Conservation (phyloP, 2,329 filamentous ascomycete genomes). For the Xylariaceae sp. region DNA sequence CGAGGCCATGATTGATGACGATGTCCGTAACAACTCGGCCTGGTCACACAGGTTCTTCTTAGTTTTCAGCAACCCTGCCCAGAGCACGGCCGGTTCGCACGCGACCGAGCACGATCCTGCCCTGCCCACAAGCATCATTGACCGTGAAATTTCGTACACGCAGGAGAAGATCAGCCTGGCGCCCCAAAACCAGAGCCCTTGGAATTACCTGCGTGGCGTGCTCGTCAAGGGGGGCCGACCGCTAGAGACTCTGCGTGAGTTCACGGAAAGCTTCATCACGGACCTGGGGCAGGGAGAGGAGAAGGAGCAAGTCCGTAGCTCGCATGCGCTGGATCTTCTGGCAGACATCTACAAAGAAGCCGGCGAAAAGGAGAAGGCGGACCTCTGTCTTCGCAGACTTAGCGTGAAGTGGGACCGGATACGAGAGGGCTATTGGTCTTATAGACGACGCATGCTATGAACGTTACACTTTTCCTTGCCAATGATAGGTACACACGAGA, state of each 20-base stretch:
- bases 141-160: constrained; percentile 71
- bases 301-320: constrained; percentile 51
- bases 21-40: constrained; percentile 92
- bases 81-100: constrained; percentile 41
- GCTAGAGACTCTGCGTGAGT: constrained; percentile 41
- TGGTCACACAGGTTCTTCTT: constrained; percentile 97
- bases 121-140: constrained; percentile 58
- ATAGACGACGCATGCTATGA: constrained; percentile 39
- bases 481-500: too few species aligned
- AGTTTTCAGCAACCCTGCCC: constrained; percentile 63
- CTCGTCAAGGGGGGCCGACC: constrained; percentile 58
- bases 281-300: constrained; percentile 38
- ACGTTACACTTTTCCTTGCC: too few species aligned
- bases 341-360: constrained; percentile 61
- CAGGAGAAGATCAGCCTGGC: constrained; percentile 68
- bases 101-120: constrained; percentile 49
- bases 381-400: constrained; percentile 64
- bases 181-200: constrained; percentile 89
- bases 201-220: constrained; percentile 84
- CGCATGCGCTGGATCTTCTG: constrained; percentile 65
- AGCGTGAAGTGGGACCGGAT: constrained; percentile 87
- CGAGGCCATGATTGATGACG: constrained; percentile 66
- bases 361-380: constrained; percentile 57
- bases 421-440: constrained; percentile 88
- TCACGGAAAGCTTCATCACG: constrained; percentile 47